A percentile compares a stretch with the other conserved stretches of the same genome.
Conservation (phyloP, 257 asterid genomes). For the Handroanthus guayacan region DNA sequence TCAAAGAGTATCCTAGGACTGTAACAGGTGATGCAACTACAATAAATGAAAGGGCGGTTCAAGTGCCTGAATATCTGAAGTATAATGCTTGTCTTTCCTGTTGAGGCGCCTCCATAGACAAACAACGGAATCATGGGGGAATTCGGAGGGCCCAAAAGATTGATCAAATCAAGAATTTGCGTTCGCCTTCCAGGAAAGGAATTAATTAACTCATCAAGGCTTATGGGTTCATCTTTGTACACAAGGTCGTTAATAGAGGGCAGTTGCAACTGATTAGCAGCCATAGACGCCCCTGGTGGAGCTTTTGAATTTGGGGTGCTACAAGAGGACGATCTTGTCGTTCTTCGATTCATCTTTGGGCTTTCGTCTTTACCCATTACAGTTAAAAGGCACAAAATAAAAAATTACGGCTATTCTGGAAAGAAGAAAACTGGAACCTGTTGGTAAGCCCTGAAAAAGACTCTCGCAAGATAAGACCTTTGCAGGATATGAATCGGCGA, state of each 20-base stretch:
- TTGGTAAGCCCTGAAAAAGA: no score
- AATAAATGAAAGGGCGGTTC: slow-evolving; percentile 78
- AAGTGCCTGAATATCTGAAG: slow-evolving; percentile 68
- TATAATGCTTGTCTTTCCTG: slow-evolving; percentile 77
- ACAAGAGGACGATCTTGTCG: slow-evolving; percentile 62
- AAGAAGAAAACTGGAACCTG: neutral
- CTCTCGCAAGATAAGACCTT: no score
- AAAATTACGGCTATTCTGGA: neutral
- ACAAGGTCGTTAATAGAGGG: slow-evolving; percentile 57
- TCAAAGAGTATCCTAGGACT: slow-evolving; percentile 81
- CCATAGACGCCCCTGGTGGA: slow-evolving; percentile 45
- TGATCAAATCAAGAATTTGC: slow-evolving; percentile 66
- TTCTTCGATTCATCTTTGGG: slow-evolving; percentile 60
- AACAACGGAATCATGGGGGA: slow-evolving; percentile 80
- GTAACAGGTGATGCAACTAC: slow-evolving; percentile 79
- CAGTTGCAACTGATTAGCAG: slow-evolving; percentile 29
- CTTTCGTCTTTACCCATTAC: slow-evolving; percentile 60
- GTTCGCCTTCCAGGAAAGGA: slow-evolving; percentile 72
- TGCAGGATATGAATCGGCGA: no score
- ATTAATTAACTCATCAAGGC: slow-evolving; percentile 63
- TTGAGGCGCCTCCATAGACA: slow-evolving; percentile 86
- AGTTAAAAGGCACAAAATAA: slow-evolving; percentile 33
- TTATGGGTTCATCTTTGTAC: slow-evolving; percentile 49
- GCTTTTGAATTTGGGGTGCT: slow-evolving; percentile 49
- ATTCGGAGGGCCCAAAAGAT: slow-evolving; percentile 77